Evolutionary conservation across 1,284 basidiomycete species (phyloP), one percentile per base, ranked within the genome.

Genomic region (Cerioporus squamosus): DNA sequence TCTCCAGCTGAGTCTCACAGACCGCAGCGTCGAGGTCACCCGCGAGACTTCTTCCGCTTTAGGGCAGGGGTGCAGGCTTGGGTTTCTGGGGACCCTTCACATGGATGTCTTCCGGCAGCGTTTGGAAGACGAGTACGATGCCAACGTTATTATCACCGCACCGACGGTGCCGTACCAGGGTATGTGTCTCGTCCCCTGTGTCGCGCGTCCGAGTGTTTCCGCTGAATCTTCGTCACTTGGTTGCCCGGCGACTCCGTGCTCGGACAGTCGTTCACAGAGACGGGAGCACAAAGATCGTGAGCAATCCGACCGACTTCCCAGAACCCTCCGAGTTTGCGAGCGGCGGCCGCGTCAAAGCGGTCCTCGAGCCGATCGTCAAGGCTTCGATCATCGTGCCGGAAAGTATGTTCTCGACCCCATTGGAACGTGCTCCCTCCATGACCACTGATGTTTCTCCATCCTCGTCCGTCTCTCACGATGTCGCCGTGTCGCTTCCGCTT

Each of bases 61-160:
- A 5, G 97, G 97, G 1, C 97, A 98, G 75, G 97, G 97, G 8
- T 95, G 90, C 72, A 87, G 97, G 44, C 84, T 99, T 7, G 97
- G 97, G 0, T 98, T 99, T 74, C 82, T 99, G 10, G 97, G 97
- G 0, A 94, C 95, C 2, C 77, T 99, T 59, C 97, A 99, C 72
- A 95, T 99, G 90, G 97, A 99, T 66, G 94, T 97, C 42, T 96
- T 97, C 72, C 86, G 95, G 31, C 97, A 99, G 73, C 85, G 97
- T 14, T 81, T 99, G 6, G 97, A 98, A 74, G 97, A 99, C 72
- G 97, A 99, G 73, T 96, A 98, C 68, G 87, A 93, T 57, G 91
- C 93, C 22, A 91, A 88, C 66, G 86, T 96, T 51, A 94, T 96
- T 65, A 84, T 96, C 59, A 98, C 95, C 5, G 91, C 95, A 1